phyloP scores from a whole-genome alignment of 495 filamentous ascomycete genomes.

The Acidiella bohemica region DNA sequence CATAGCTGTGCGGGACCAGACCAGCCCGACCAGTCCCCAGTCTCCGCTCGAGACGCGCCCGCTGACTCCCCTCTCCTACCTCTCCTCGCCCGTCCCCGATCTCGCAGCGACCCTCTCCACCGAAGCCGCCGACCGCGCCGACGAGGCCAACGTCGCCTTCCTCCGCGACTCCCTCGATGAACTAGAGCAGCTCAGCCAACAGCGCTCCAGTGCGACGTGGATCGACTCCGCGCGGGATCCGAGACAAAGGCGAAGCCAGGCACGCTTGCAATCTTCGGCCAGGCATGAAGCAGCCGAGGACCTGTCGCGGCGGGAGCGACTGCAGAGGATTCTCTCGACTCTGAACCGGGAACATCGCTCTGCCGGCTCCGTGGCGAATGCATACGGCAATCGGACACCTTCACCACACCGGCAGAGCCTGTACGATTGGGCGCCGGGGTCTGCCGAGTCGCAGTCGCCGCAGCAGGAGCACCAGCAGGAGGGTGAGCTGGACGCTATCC shows the following conservation, averaged over 20 bases:
- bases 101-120: constrained; percentile 34
- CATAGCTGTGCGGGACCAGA: too few relatives aligned
- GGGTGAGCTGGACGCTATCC: constrained; percentile 28
- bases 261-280: not conserved
- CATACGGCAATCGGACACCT: constrained; percentile 38
- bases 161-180: constrained; percentile 30
- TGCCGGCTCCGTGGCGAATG: constrained; percentile 28
- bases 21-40: constrained; percentile 18
- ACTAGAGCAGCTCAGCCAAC: not conserved
- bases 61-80: constrained; percentile 24
- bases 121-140: constrained; percentile 39
- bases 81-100: constrained; percentile 33
- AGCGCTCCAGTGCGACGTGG: not conserved
- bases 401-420: constrained; percentile 33
- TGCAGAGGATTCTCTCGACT: constrained; percentile 25
- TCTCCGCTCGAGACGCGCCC: constrained; percentile 5
- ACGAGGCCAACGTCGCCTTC: constrained; percentile 48
- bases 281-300: constrained; percentile 14
- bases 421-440: constrained; percentile 47
- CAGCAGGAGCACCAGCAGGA: constrained; percentile 32
- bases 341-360: constrained; percentile 23
- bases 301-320: constrained; percentile 16
- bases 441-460: too few relatives aligned
- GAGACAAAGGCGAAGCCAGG: not conserved
- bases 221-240: constrained; percentile 4